Evolutionary conservation across 2,329 filamentous ascomycete genomes (phyloP).

Genomic region (Sporothrix sp.): DNA sequence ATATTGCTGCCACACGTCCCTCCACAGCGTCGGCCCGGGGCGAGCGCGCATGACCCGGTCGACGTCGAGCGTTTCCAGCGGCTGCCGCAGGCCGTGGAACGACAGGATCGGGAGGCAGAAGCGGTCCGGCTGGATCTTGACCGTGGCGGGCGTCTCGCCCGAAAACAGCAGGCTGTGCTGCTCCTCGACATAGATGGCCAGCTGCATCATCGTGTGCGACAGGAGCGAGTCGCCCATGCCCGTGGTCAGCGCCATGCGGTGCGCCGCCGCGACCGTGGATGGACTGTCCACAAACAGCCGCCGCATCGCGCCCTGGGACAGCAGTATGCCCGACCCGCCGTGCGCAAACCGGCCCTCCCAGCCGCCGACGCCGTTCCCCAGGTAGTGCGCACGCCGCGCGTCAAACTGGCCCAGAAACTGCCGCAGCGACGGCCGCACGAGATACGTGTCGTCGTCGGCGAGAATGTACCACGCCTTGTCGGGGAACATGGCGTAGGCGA

Average conservation of each 20-base stretch:
- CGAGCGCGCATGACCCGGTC: neutral
- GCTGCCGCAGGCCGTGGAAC: neutral
- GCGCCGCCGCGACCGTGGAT: neutral
- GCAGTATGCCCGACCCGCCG: neutral
- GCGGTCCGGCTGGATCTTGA: neutral
- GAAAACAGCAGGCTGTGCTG: neutral
- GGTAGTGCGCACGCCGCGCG: neutral
- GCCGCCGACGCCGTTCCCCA: neutral
- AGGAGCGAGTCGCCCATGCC: constrained; percentile 1
- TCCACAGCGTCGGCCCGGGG: neutral
- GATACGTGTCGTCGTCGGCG: constrained; percentile 3
- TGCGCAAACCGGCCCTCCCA: constrained; percentile 2
- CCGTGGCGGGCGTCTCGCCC: neutral
- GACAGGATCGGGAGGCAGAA: neutral
- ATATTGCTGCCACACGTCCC: neutral
- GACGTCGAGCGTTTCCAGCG: neutral
- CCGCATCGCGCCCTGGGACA: neutral
- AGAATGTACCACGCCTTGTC: constrained; percentile 4
- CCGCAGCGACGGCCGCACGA: neutral
- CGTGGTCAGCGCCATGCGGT: neutral
- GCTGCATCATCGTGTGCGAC: neutral
- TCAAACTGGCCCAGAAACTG: neutral
- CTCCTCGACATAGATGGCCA: neutral
- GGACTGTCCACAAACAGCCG: neutral
- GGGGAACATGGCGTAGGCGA: neutral